Conservation (phyloP, 2,329 filamentous ascomycete species). For the Aureobasidium namibiae region DNA sequence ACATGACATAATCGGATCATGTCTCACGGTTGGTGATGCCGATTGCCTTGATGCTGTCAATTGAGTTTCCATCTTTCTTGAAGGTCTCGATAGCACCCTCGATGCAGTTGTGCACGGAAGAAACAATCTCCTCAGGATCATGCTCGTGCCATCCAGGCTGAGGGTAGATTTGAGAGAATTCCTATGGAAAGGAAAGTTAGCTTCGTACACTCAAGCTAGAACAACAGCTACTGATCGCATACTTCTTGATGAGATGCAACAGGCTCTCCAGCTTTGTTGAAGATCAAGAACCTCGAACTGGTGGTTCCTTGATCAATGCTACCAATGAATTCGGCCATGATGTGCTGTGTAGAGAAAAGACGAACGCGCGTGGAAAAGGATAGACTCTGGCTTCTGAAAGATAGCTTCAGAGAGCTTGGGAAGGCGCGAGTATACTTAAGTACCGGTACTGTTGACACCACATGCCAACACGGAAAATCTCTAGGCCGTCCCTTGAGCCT, state of each 20-base stretch:
- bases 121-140: conserved; percentile 67
- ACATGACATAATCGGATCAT: accelerated
- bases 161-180: conserved; percentile 78
- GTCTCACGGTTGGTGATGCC: conserved; percentile 63
- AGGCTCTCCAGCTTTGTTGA: conserved; percentile 68
- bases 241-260: conserved; percentile 71
- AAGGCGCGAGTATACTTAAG: conserved; percentile 10
- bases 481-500: conserved; percentile 1
- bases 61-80: conserved; percentile 57
- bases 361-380: not conserved
- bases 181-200: conserved; percentile 28
- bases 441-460: not conserved
- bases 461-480: conserved; percentile 7
- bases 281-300: conserved; percentile 82
- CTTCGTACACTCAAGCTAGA: not conserved
- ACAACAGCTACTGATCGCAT: not conserved
- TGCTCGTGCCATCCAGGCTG: conserved; percentile 92
- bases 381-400: not conserved
- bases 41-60: conserved; percentile 63
- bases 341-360: not conserved
- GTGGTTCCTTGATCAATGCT: conserved; percentile 89
- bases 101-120: conserved; percentile 71
- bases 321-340: conserved; percentile 54
- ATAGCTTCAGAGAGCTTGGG: conserved; percentile 5
- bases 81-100: conserved; percentile 67